Base-by-base conservation (phyloP, 2,329 filamentous ascomycete genomes). In the Botrytis galanthina region DNA sequence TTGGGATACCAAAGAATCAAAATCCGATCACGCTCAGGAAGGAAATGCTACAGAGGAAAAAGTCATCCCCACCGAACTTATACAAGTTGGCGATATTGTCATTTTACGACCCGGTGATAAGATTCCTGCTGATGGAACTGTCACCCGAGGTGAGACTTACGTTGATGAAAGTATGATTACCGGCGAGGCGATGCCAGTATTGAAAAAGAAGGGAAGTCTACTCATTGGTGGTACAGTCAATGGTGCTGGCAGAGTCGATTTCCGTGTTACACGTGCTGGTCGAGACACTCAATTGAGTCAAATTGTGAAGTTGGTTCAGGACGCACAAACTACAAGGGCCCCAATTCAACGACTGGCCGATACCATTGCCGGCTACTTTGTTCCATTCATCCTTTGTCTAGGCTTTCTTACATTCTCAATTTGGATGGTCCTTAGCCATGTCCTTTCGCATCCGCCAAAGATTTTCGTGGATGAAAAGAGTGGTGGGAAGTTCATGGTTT, bases 101-200 rank as follows among this genome's bases (percentile, higher is more conserved):
- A 90, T 98, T 75, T 88, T 99, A 72, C 92, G 94, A 73, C 96
- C 96, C 10, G 96, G 96, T 71, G 96, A 98, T 84, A 98, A 98
- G 84, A 94, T 99, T 73, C 95, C 96, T 2, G 95, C 95, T 1
- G 96, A 99, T 81, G 96, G 96, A 66, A 87, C 90, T 14, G 88
- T 99, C 70, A 93, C 94, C 73, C 90, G 92, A 71, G 96, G 96
- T 46, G 93, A 98, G 82, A 97, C 94, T 51, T 97, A 97, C 79
- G 89, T 98, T 35, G 94, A 99, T 77, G 96, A 99, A 84, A 97
- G 94, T 81, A 98, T 98, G 95, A 95, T 99, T 67, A 99, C 96
- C 9, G 96, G 96, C 77, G 96, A 99, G 84, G 93, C 96, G 4
- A 95, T 98, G 88, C 95, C 96, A 0, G 94, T 98, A 51, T 90